Conservation (phyloP, 257 asterid genomes). For the Coffea eugenioides region DNA sequence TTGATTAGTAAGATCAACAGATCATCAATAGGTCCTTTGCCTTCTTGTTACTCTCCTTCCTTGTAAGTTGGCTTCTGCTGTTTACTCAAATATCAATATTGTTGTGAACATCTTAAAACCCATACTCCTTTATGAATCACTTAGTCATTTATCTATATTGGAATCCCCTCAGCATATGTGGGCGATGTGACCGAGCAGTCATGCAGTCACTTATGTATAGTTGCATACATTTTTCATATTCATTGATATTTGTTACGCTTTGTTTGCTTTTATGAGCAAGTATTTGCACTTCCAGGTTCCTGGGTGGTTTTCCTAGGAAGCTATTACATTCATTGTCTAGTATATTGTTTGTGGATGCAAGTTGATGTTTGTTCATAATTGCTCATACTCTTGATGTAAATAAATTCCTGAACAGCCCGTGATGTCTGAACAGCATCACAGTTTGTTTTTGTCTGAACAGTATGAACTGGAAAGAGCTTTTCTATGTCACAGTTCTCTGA, state of each 20-base stretch:
- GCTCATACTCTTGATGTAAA: background rate
- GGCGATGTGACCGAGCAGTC: background rate
- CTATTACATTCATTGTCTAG: background rate
- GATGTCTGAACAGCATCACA: background rate
- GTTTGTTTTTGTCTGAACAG: background rate
- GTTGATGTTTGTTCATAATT: too few relatives aligned
- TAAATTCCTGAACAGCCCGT: background rate
- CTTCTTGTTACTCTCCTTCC: conserved; percentile 90
- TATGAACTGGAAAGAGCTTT: background rate
- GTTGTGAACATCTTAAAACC: too few relatives aligned
- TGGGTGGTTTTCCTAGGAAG: background rate
- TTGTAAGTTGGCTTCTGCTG: conserved; percentile 54
- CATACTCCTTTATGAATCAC: conserved; percentile 1
- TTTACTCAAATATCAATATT: background rate
- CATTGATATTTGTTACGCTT: conserved; percentile 1
- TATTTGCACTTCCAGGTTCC: background rate
- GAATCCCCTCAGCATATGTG: background rate
- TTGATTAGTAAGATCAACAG: conserved; percentile 93
- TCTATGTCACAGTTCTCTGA: background rate
- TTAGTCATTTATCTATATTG: background rate
- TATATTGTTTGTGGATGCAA: background rate
- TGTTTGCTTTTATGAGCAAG: background rate
- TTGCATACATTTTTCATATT: background rate
- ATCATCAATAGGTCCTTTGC: conserved; percentile 95
- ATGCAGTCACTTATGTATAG: background rate